phyloP scores from a whole-genome alignment of 176 grass and related monocot genomes.

The Aegilops speltoides region DNA sequence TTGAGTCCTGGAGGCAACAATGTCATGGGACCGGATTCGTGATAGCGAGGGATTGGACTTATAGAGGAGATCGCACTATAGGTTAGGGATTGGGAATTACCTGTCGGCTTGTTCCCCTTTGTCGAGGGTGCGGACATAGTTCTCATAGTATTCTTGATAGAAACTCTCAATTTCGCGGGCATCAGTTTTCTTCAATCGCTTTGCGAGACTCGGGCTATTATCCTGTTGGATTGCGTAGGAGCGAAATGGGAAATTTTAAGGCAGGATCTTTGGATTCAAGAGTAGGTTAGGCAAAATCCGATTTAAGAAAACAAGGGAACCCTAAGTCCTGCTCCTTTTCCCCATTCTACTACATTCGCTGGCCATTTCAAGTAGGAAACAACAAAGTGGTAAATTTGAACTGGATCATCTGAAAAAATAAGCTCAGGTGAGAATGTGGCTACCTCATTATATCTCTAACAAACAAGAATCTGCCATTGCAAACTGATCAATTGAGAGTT shows the following conservation, averaged over 20 bases:
- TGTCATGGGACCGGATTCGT: neutral
- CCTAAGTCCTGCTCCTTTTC: neutral
- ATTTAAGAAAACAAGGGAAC: neutral
- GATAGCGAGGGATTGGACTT: neutral
- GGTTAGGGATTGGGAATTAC: conserved; percentile 38
- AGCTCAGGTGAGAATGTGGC: conserved; percentile 5
- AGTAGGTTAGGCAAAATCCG: neutral
- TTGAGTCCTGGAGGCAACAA: conserved; percentile 51
- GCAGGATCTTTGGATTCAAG: neutral
- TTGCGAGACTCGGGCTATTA: conserved; percentile 77
- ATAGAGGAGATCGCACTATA: neutral
- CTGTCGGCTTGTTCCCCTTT: conserved; percentile 90
- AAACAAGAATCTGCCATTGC: neutral
- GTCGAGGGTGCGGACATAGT: conserved; percentile 88
- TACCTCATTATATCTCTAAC: neutral
- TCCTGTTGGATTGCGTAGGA: conserved; percentile 52
- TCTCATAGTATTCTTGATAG: conserved; percentile 94
- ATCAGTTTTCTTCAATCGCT: conserved; percentile 88
- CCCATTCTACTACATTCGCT: neutral
- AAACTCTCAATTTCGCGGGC: conserved; percentile 93
- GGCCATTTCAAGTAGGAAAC: neutral
- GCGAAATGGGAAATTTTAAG: neutral
- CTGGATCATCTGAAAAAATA: neutral
- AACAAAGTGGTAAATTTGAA: neutral
- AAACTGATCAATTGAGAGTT: neutral